Base-by-base conservation (phyloP, 352 stramenopile genomes). In the Phytophthora multivora region DNA sequence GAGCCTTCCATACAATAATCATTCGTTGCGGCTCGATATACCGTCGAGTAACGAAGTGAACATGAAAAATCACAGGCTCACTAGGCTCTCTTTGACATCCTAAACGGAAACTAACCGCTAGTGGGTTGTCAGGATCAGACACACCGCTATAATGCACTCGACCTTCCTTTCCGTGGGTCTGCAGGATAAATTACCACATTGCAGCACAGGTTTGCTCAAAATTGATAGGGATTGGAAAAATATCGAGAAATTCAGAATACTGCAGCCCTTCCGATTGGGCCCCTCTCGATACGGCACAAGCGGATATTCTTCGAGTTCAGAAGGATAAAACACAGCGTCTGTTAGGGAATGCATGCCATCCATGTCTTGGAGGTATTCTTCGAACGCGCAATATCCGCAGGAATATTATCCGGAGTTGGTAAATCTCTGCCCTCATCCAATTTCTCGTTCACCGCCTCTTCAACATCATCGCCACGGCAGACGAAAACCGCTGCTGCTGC, bases 111-210 rank as follows among this genome's bases (percentile, higher is more conserved):
- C 25, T 26, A 46, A 46, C 40, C 6, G 40, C 40, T 12, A 46
- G 7, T 12, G 40, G 30, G 12, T 46, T 46, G 3, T 46, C 40
- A n/a, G 19, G 19, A 28, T 30, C 18, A 11, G 18, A 9, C 11
- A 47, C 40, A n/a, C 40, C 18, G 16, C 16, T 47, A 23, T 47
- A 47, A 5, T 47, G 40, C 18, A 30, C 12, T 3, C 18, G 40
- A 47, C 40, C 40, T 47, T 47, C 40, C 19, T 30, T 47, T 47
- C 40, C 40, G 18, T 47, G 40, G 13, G 8, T 47, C 10, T 28
- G 40, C 13, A 47, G 8, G 15, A 47, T 47, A 26, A 19, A 47
- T n/a, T 26, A 16, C 40, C 40, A 47, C 40, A 28, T 47, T 4
- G 9, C 40, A 11, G 18, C 31, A 10, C 40, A 47, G 10, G 40